A percentile compares a stretch with the other conserved stretches of the same genome.
phyloP scores from a whole-genome alignment of 2,329 filamentous ascomycete species.

The Zopfia rhizophila region DNA sequence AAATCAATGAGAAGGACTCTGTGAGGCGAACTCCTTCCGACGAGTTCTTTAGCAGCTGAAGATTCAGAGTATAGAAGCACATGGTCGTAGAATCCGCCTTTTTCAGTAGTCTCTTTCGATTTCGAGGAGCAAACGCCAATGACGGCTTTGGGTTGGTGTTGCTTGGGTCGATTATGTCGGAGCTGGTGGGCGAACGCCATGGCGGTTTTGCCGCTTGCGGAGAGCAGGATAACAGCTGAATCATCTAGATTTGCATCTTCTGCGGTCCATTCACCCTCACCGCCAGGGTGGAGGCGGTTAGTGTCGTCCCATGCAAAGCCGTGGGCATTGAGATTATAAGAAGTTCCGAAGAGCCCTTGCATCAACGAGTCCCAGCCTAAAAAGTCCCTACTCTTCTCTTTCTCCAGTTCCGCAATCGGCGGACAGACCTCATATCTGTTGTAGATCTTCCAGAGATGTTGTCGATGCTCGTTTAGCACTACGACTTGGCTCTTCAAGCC shows the following conservation, averaged over 20 bases:
- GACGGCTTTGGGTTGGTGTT: slow-evolving; percentile 27
- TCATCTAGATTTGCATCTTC: slow-evolving; percentile 29
- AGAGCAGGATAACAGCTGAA: slow-evolving; percentile 30
- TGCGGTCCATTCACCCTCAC: slow-evolving; percentile 27
- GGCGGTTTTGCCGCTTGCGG: slow-evolving; percentile 35
- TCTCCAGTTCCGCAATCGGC: slow-evolving; percentile 19
- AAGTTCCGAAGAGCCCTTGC: slow-evolving; percentile 28
- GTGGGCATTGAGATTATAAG: slow-evolving; percentile 28
- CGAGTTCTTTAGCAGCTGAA: slow-evolving; percentile 2
- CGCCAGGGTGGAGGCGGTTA: slow-evolving; percentile 25
- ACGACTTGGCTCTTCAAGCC: slow-evolving; percentile 44
- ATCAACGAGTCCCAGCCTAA: slow-evolving; percentile 32
- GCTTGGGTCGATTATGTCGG: slow-evolving; percentile 26
- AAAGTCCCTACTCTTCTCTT: slow-evolving; percentile 9
- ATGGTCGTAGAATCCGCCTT: slow-evolving; percentile 33
- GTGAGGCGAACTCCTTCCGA: slow-evolving; percentile 4
- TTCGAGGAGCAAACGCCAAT: slow-evolving; percentile 31
- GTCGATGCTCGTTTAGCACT: slow-evolving; percentile 52
- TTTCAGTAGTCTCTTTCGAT: slow-evolving; percentile 21
- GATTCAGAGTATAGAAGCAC: slow-evolving; percentile 26
- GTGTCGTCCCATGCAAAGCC: slow-evolving; percentile 31
- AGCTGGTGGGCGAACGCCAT: slow-evolving; percentile 31
- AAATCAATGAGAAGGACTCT: slow-evolving; percentile 35
- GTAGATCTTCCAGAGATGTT: slow-evolving; percentile 56
- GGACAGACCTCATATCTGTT: slow-evolving; percentile 52